These are phyloP conservation scores for Jatropha curcas DNA, from an alignment of 345 rosid species.

Conservation along the genomic window DNA sequence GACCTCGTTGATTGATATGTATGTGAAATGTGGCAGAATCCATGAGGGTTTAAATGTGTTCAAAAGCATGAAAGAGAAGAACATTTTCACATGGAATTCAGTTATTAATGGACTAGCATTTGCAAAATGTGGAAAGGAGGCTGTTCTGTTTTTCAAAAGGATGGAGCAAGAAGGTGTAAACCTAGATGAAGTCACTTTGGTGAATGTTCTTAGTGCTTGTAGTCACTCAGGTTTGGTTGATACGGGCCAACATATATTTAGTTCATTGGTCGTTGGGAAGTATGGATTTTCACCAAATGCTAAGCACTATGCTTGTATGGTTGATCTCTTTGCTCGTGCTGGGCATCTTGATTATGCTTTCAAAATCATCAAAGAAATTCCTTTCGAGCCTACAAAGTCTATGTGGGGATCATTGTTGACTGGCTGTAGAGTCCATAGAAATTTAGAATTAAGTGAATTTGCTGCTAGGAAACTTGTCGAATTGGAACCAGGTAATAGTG, in stretches of 20 bases:
- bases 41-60: slow-evolving; percentile 46
- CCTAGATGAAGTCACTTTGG: slow-evolving; percentile 49
- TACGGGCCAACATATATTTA: slow-evolving; percentile 41
- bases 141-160: slow-evolving; percentile 42
- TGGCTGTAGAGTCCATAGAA: slow-evolving; percentile 41
- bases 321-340: slow-evolving; percentile 45
- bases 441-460: slow-evolving; percentile 46
- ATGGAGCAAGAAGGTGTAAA: slow-evolving; percentile 47
- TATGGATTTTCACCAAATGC: slow-evolving; percentile 42
- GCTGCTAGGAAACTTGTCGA: slow-evolving; percentile 51
- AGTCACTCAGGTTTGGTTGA: slow-evolving; percentile 51
- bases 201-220: slow-evolving; percentile 52
- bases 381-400: slow-evolving; percentile 50
- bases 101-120: slow-evolving; percentile 52
- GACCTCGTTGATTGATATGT: slow-evolving; percentile 55
- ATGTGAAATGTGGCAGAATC: slow-evolving; percentile 49
- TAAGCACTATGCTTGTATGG: slow-evolving; percentile 54
- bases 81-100: slow-evolving; percentile 50
- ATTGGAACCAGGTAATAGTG: slow-evolving; percentile 48
- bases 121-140: slow-evolving; percentile 46
- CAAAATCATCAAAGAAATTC: slow-evolving; percentile 39
- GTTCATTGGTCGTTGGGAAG: slow-evolving; percentile 40
- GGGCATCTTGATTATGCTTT: slow-evolving; percentile 48
- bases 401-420: slow-evolving; percentile 56
- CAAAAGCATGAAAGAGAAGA: slow-evolving; percentile 47